Evolutionary conservation across 306 rosid species (phyloP).

Genomic region (Fragaria nilgerrensis): DNA sequence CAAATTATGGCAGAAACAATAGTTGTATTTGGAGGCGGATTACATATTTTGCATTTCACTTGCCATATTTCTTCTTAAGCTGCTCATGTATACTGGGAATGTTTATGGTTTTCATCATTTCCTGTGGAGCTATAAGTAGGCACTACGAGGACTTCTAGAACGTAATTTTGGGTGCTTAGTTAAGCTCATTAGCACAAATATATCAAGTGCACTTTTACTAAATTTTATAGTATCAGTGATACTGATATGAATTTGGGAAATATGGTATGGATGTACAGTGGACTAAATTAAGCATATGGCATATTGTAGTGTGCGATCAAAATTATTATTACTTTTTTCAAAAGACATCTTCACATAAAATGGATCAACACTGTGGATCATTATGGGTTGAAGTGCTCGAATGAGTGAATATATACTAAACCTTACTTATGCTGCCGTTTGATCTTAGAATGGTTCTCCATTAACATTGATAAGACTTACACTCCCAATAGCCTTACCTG

Average conservation of each 20-base stretch:
- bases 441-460: background rate
- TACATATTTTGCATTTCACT: background rate
- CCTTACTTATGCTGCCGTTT: constrained; percentile 7
- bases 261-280: background rate
- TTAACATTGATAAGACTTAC: constrained; percentile 11
- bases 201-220: background rate
- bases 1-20: background rate
- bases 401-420: background rate
- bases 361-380: background rate
- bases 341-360: background rate
- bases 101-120: background rate
- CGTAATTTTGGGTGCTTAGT: background rate
- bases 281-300: background rate
- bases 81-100: background rate
- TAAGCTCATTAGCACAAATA: background rate
- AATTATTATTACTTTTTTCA: background rate
- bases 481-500: constrained; percentile 18
- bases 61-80: background rate
- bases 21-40: background rate
- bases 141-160: background rate
- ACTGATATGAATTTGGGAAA: background rate
- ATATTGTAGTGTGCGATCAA: background rate
- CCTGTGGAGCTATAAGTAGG: background rate
- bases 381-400: background rate
- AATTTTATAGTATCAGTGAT: background rate